Evolutionary conservation across 2,329 filamentous ascomycete species (phyloP), one percentile per base, ranked within the genome.

Genomic region (Thermoascus crustaceus): DNA sequence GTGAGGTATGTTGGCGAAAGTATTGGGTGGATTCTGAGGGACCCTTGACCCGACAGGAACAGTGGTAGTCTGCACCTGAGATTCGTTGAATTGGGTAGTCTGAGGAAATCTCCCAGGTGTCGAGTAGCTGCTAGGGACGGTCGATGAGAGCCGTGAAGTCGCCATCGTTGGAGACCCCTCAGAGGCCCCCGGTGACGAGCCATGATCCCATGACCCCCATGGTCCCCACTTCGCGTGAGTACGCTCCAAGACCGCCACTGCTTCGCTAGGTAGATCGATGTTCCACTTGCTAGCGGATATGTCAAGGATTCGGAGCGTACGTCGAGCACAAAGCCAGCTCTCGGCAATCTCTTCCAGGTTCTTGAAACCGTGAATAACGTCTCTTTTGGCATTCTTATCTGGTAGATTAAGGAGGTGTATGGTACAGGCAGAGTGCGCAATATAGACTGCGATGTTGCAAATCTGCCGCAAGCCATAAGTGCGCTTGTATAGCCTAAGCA

Each of bases 331-430:
- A 1, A 87, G 75, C 91, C 91, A 98, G 49, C 87, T 82, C 57
- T 95, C 88, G 0, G 86, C 86, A 49, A 98, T 95, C 53, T 96
- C 89, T 58, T 96, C 89, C 1, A 96, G 74, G 44, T 94, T 85
- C 52, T 85, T 89, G 27, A 94, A 73, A 1, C 89, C 87, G 49
- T 95, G 88, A 4, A 85, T 82, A 26, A 98, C 85, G 58, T 96
- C 89, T 48, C 89, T 72, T 50, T 78, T 82, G 4, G 91, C 86
- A 19, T 85, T 91, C 64, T 91, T 94, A 48, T 95, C 88, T 0
- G 88, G 88, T 1, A 96, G 68, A 47, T 95, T 95, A 22, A 98
- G 76, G 13, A 98, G 67, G 52, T 96, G 91, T 24, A 96, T 93
- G 0, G 87, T 95, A 55, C 87, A 94, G 19, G 91, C 88, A 4